Evolutionary conservation across 208 protist species (phyloP).

Genomic region (Kentomonas sorsogonicus): DNA sequence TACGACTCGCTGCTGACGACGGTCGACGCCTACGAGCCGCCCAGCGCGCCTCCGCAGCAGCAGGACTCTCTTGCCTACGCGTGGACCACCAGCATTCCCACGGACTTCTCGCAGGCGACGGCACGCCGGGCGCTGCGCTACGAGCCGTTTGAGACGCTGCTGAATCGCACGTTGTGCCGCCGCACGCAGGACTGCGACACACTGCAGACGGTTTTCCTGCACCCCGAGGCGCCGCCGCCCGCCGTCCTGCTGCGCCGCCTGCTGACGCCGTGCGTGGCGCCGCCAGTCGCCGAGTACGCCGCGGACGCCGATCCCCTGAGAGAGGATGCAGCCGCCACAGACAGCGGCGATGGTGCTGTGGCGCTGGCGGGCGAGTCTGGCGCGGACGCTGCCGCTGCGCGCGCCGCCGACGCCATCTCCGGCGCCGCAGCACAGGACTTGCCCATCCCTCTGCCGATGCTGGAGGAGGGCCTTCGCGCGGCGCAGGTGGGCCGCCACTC

Average conservation of each 20-base stretch:
- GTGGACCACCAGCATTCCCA: too few relatives aligned
- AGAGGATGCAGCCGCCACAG: not conserved
- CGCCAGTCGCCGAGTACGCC: not conserved
- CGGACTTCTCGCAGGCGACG: too few relatives aligned
- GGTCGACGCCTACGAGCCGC: not conserved
- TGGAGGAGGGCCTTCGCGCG: not conserved
- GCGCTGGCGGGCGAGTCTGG: not conserved
- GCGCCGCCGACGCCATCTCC: not conserved
- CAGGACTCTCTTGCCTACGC: too few relatives aligned
- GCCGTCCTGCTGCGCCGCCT: constrained; percentile 27
- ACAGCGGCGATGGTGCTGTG: not conserved
- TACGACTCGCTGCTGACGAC: not conserved
- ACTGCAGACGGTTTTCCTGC: constrained; percentile 33
- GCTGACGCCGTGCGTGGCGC: not conserved
- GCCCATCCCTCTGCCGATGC: not conserved
- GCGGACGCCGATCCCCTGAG: too few relatives aligned
- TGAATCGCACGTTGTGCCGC: constrained; percentile 60
- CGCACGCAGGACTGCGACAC: constrained; percentile 24
- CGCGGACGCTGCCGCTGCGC: not conserved
- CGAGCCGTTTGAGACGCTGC: constrained; percentile 48
- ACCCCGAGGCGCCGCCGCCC: constrained; percentile 60
- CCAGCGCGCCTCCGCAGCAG: not conserved
- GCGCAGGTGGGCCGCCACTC: too few relatives aligned
- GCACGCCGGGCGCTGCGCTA: constrained; percentile 27
- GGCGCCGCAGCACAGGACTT: not conserved